Base-by-base conservation (phyloP, 345 rosid genomes). In the Capsella bursapastoris region DNA sequence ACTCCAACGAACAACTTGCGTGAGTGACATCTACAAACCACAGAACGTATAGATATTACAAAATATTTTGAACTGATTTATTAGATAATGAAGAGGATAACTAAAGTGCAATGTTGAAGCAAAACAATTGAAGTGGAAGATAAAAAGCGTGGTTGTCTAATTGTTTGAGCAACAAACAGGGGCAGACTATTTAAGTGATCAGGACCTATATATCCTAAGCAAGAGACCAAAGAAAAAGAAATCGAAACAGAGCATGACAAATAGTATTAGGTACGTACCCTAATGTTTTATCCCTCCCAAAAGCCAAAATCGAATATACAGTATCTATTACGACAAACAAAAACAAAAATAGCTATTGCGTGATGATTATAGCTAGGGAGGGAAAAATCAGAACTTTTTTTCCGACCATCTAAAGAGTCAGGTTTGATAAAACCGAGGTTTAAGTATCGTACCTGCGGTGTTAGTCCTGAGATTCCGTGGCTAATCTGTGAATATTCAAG, bases 1-100 rank as follows among this genome's bases (percentile, higher is more conserved):
- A 57, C 15, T 6, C 37, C 29, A 43, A 31, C 27, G 58, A 60
- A n/a, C 43, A 32, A 34, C 32, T 68, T 59, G 31, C 11, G 50
- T 14, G 49, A 68, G 25, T 69, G 65, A 69, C 53, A 76, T 64
- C 79, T 69, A 76, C 45, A 69, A 44, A 63, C 37, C 32, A 76
- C 25, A 52, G 2, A 48, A 29, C 47, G 50, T 38, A 44, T 0
- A 40, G 29, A 51, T 13, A 4, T 47, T 57, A 37, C 31, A 73
- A n/a, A 48, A 37, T 10, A 45, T 22, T 7, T 27, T 15, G 25
- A 74, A 25, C 35, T 43, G 48, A 18, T 45, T 15, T 50, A 48
- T 16, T 40, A 32, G 34, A 18, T 13, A 32, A 25, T 15, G 43
- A 64, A 73, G 29, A 64, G 1, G 45, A 63, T 4, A 22, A 8